A percentile compares a stretch with the other conserved stretches of the same genome.
These are phyloP conservation scores for Geoglossum glabrum DNA, from an alignment of 495 filamentous ascomycete genomes.

Conservation along the genomic window DNA sequence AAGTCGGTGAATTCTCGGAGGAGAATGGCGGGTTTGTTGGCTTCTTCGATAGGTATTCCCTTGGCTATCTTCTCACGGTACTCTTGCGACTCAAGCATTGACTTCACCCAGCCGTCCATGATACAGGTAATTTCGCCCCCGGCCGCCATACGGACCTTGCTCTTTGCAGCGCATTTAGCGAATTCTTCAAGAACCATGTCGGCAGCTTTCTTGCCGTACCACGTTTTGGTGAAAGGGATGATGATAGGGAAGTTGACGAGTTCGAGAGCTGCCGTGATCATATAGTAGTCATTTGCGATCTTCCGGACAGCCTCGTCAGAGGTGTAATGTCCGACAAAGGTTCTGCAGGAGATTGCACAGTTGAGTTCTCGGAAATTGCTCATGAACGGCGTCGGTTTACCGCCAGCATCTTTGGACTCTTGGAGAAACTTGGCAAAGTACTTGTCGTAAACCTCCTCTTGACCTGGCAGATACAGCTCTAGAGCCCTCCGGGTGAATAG, in stretches of 20 bases:
- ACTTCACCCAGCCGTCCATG: constrained; percentile 82
- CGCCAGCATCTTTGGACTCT: constrained; percentile 45
- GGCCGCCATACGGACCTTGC: constrained; percentile 77
- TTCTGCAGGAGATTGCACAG: constrained; percentile 84
- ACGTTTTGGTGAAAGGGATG: constrained; percentile 84
- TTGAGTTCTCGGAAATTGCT: constrained; percentile 83
- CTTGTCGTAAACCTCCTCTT: constrained; percentile 75
- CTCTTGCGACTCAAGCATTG: constrained; percentile 60
- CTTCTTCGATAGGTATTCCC: constrained; percentile 36
- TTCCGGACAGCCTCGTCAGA: constrained; percentile 75
- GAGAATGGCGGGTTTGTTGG: constrained; percentile 62
- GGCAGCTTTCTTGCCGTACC: constrained; percentile 92
- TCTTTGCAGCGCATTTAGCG: constrained; percentile 77
- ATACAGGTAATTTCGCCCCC: constrained; percentile 79
- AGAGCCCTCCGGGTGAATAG: constrained; percentile 87
- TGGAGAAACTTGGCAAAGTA: constrained; percentile 67
- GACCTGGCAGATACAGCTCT: constrained; percentile 70
- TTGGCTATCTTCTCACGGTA: constrained; percentile 55
- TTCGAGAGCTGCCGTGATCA: constrained; percentile 87
- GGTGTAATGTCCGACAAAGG: constrained; percentile 94
- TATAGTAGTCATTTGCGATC: constrained; percentile 91
- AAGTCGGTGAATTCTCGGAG: constrained; percentile 77
- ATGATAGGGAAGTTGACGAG: constrained; percentile 98
- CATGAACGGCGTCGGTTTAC: constrained; percentile 74
- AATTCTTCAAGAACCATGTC: constrained; percentile 86